Evolutionary conservation across 305 asterid species (phyloP), one percentile per base, ranked within the genome.

Genomic region (Fraxinus greggii): DNA sequence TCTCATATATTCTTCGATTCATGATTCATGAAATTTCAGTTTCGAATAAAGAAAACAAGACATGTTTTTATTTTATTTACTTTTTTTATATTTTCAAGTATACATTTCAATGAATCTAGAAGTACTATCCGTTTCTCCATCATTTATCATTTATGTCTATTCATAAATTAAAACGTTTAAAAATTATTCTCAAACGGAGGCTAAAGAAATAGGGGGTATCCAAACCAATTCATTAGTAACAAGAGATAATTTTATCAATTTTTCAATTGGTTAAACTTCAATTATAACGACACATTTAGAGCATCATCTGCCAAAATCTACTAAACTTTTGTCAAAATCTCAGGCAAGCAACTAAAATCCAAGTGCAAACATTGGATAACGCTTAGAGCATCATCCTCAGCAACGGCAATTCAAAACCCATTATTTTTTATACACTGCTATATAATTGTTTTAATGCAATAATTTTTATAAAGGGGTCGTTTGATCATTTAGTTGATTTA

Each of bases 401-500:
- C 54, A 42, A 42, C 54, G n/a, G n/a, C n/a, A 42, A 45, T 13
- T 45, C 56, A 45, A 51, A 17, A 4, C 61, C 61, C 61, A 17
- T 51, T 17, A 51, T 17, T 51, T 51, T 51, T 51, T 15, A 17
- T 51, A 17, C 7, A 51, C 23, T 17, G 23, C 61, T 6, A 54
- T 54, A 54, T 54, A 54, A 54, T 51, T 51, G 61, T n/a, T 51
- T 70, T 56, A 23, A 72, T 79, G 24, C 31, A 78, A 63, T 67
- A 28, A 28, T 26, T 10, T 28, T 26, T 26, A 26, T 67, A 67
- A 19, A 38, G 35, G 40, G 75, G 19, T 40, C 9, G 13, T 63
- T 83, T 56, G 13, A 72, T 56, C 61, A 59, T 33, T 75, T 70
- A 73, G 78, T 42, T 6, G 45, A 38, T 75, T 23, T 29, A 67